Conservation (phyloP, 2,329 filamentous ascomycete species). For the Ceratocystis eucalypticola region DNA sequence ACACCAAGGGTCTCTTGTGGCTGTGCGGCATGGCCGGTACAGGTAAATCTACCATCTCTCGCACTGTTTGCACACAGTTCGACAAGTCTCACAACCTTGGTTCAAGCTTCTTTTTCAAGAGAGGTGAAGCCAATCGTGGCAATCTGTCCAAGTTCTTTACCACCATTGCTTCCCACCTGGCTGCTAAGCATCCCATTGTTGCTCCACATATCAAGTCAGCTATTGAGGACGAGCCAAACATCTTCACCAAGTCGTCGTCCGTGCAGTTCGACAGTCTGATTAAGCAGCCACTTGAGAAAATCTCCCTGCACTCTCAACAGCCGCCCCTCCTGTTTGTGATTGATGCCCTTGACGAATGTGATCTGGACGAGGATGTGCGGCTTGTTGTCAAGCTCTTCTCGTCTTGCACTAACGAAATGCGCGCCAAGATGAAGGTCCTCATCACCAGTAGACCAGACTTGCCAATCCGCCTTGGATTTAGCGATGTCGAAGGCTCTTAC, state of each 20-base stretch:
- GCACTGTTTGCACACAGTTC: constrained; percentile 22
- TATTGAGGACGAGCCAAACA: background rate
- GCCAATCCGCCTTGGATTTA: constrained; percentile 25
- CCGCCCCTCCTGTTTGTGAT: background rate
- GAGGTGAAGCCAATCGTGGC: constrained; percentile 29
- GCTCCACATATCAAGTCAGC: background rate
- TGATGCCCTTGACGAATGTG: background rate
- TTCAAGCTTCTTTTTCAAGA: constrained; percentile 35
- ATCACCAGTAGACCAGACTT: constrained; percentile 23
- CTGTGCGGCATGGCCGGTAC: constrained; percentile 30
- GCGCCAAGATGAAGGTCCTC: constrained; percentile 18
- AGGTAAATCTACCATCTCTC: constrained; percentile 30
- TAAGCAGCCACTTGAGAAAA: background rate
- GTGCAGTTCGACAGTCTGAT: background rate
- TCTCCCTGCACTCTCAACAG: background rate
- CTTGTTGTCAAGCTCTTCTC: background rate
- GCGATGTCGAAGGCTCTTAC: constrained; percentile 28
- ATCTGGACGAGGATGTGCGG: background rate
- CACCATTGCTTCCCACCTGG: constrained; percentile 29
- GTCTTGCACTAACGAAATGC: background rate
- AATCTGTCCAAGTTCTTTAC: constrained; percentile 28
- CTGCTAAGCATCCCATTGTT: background rate
- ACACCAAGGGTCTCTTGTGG: constrained; percentile 26
- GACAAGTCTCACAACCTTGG: constrained; percentile 21
- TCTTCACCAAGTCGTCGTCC: background rate